Percentiles rank a stretch among this genome's conserved stretches.
Conservation (phyloP, 2,329 filamentous ascomycete genomes). For the Hypoxylon sp. region DNA sequence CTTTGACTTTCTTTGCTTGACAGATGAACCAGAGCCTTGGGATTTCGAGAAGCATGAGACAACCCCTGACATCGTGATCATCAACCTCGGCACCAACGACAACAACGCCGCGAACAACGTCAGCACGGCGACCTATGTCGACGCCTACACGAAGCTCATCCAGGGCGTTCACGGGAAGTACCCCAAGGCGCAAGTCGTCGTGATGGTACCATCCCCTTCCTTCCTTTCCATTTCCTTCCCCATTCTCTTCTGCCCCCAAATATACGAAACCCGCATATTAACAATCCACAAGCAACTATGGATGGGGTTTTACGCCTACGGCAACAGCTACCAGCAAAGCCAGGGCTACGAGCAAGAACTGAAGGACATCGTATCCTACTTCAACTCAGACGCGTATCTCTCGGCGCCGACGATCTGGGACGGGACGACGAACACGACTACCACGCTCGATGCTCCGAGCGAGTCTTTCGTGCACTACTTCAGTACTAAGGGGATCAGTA, state of each 20-base stretch:
- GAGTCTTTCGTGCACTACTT: constrained; percentile 72
- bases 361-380: constrained; percentile 65
- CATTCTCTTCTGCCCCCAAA: constrained; percentile 29
- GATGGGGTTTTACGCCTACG: constrained; percentile 64
- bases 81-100: constrained; percentile 65
- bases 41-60: constrained; percentile 60
- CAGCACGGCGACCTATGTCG: constrained; percentile 57
- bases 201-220: constrained; percentile 55
- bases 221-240: too few species aligned
- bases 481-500: constrained; percentile 69
- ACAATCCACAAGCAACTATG: constrained; percentile 58
- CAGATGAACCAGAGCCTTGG: constrained; percentile 61
- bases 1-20: constrained; percentile 6
- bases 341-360: constrained; percentile 66
- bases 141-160: constrained; percentile 61
- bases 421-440: constrained; percentile 57
- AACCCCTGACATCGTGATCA: constrained; percentile 61
- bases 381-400: constrained; percentile 63
- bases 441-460: constrained; percentile 50
- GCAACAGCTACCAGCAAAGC: constrained; percentile 65
- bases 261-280: neutral
- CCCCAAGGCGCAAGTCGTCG: constrained; percentile 61
- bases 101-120: constrained; percentile 61
- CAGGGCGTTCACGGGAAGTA: constrained; percentile 63
- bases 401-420: constrained; percentile 59